A percentile compares a stretch with the other conserved stretches of the same genome.
Conservation (phyloP, 1,139 yeast species). For the Blastobotrys indianensis region DNA sequence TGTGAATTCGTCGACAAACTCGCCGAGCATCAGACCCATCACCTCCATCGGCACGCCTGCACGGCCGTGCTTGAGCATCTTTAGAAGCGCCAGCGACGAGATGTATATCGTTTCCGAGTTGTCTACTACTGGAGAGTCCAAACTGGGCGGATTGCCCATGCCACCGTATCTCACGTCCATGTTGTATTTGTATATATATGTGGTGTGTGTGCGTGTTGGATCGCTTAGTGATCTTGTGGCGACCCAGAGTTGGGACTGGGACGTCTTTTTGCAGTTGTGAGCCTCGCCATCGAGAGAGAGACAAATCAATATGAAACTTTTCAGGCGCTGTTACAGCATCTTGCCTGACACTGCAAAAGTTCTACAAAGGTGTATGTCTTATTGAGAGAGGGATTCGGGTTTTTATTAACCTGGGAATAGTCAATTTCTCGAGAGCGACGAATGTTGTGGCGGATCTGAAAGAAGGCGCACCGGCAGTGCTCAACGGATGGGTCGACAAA, state of each 20-base stretch:
- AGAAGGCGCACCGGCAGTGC: slow-evolving; percentile 16
- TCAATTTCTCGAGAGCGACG: slow-evolving; percentile 7
- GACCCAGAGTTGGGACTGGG: no score
- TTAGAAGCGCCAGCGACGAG: slow-evolving; percentile 87
- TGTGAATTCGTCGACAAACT: slow-evolving; percentile 94
- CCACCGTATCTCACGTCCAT: slow-evolving; percentile 62
- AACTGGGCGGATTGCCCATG: slow-evolving; percentile 26
- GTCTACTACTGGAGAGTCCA: slow-evolving; percentile 79
- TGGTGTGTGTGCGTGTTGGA: neutral
- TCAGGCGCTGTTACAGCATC: no score
- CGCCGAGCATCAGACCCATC: slow-evolving; percentile 99
- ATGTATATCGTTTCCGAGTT: slow-evolving; percentile 95
- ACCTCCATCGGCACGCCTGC: slow-evolving; percentile 99
- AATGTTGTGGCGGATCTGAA: slow-evolving; percentile 5
- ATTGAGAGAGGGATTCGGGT: neutral
- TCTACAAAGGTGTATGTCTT: neutral
- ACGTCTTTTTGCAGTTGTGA: no score
- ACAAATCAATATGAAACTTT: no score
- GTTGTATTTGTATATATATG: slow-evolving; percentile 1
- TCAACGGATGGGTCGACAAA: slow-evolving; percentile 78
- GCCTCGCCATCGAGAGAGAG: no score
- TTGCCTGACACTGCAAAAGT: neutral
- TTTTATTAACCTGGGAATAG: neutral
- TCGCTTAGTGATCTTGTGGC: neutral
- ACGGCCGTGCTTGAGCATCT: slow-evolving; percentile 96